Base-by-base conservation (phyloP, 2,329 filamentous ascomycete species). In the Talaromyces piceae region DNA sequence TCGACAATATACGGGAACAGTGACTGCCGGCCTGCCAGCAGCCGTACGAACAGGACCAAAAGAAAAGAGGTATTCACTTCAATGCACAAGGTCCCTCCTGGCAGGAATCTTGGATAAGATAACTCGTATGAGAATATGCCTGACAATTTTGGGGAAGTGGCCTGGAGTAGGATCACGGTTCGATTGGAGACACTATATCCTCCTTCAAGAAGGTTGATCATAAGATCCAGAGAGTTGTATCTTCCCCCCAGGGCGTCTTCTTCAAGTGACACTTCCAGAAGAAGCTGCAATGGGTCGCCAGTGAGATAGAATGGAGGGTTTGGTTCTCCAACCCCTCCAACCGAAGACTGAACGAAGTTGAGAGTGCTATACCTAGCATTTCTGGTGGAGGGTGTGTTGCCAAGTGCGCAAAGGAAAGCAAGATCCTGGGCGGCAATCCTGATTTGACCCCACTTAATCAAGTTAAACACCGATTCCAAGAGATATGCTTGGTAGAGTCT, bases 391-490 rank as follows among this genome's bases (percentile, higher is more conserved):
- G 41, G 18, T 6, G 41, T 44, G 5, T 26, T 44, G 41, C 41
- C 41, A 27, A 44, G 41, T 16, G 41, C 18, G 41, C 41, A 44
- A 44, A 44, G 11, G 22, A 27, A 44, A 44, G 41, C 41, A 44
- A 44, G 22, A 44, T 44, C 22, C 5, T 25, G 22, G 13, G 16
- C 41, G 11, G 20, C 12, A 9, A 7, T 13, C 26, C 11, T 28
- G 20, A 25, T 12, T 13, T 27, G 3, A 26, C 41, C 22, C 18
- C 12, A 23, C 26, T 16, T 9, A 6, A 27, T 23, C 26, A 23
- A 12, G 11, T n/a, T 6, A 23, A 44, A 27, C 41, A 44, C 12
- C 25, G 1, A 27, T 44, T 44, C 41, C 41, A 44, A 13, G 12
- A 44, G 25, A 44, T 44, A 44, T 44, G 22, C 41, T 23, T 26